Base-by-base conservation (phyloP, 345 rosid genomes). In the Raphanus sativus region DNA sequence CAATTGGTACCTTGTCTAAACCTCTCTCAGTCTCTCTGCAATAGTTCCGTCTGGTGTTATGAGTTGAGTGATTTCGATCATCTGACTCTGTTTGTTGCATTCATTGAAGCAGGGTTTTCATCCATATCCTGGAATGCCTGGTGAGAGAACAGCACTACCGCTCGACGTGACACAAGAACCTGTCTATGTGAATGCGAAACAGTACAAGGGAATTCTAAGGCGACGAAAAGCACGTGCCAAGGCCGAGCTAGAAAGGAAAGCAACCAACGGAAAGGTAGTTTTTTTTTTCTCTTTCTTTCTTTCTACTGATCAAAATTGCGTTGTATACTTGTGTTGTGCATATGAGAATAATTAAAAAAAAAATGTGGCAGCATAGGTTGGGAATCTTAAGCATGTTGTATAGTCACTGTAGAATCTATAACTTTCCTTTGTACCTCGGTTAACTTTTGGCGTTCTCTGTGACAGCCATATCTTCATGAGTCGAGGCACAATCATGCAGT, bases 401-500 rank as follows among this genome's bases (percentile, higher is more conserved):
- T 32, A 17, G 3, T 13, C 55, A 48, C 4, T 40, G 2, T 13
- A 7, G 6, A 55, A 0, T 62, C 8, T 17, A 4, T 6, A 13
- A 21, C 16, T 12, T 42, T 42, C 8, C n/a, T 24, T 6, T 78
- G 55, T 56, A 32, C 4, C 65, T 70, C 1, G 36, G 16, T 70
- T 55, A 42, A 58, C 71, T 28, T 63, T 50, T 61, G 60, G 30
- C 13, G 10, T 60, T 3, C 9, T 38, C 24, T 62, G 80, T 71
- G 40, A 33, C 84, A 95, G 98, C 98, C 99, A 6, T 95, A 93
- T 83, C 97, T 95, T 76, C 99, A 95, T 28, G 99, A 95, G 86
- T 95, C 99, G 1, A 88, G 99, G 63, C 98, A 95, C 85, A 90
- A 86, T 83, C 99, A 95, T 82, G 97, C 99, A 13, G 85, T 95